Percentiles rank a stretch among this genome's conserved stretches.
These are phyloP conservation scores for Candida glucosophila DNA, from an alignment of 1,139 yeast species.

Conservation along the genomic window DNA sequence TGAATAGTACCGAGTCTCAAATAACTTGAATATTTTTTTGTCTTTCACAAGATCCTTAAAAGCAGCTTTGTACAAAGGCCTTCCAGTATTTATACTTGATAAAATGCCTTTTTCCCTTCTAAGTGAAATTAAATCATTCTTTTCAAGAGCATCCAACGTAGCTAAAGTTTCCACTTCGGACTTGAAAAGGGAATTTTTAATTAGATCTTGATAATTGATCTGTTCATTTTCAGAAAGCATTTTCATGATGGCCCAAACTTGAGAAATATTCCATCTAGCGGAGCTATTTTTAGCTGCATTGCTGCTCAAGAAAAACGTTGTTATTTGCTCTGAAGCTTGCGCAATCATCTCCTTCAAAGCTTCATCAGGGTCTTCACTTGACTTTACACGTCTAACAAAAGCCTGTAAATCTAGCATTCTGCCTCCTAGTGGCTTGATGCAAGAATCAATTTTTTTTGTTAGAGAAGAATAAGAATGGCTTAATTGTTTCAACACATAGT, in stretches of 20 bases:
- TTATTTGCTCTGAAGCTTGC: conserved; percentile 82
- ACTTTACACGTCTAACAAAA: conserved; percentile 74
- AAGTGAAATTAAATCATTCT: conserved; percentile 64
- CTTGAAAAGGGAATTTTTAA: conserved; percentile 58
- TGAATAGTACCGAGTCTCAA: conserved; percentile 56
- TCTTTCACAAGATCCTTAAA: conserved; percentile 59
- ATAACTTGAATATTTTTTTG: conserved; percentile 43
- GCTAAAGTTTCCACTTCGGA: conserved; percentile 39
- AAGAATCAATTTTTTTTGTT: conserved; percentile 49
- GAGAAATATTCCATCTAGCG: conserved; percentile 62
- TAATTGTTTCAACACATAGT: conserved; percentile 61
- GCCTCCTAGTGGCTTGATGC: conserved; percentile 80
- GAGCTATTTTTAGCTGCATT: conserved; percentile 11
- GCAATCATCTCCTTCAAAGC: conserved; percentile 75
- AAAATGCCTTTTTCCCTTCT: conserved; percentile 70
- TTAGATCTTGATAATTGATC: conserved; percentile 44
- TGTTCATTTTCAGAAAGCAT: conserved; percentile 41
- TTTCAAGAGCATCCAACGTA: conserved; percentile 65
- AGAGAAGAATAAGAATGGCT: too few species aligned
- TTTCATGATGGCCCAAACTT: conserved; percentile 82
- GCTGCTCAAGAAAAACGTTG: conserved; percentile 64
- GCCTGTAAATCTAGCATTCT: conserved; percentile 91
- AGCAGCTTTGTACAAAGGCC: conserved; percentile 80
- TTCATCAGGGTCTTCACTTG: conserved; percentile 74
- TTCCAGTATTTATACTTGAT: conserved; percentile 60